Conservation (phyloP, 1,284 basidiomycete species). For the Jaminaea rosea region DNA sequence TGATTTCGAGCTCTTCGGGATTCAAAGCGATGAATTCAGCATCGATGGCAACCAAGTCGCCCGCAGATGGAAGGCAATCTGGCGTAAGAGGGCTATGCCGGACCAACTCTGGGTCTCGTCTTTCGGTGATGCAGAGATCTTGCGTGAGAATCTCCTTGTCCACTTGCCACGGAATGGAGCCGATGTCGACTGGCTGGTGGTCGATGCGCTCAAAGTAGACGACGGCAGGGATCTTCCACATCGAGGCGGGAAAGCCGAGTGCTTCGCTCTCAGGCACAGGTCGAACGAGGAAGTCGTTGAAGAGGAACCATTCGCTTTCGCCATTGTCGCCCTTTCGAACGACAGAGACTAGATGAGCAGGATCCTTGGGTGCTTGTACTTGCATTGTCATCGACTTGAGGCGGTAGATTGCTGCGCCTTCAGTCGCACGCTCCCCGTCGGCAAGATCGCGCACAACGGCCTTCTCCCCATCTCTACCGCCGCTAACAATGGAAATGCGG, state of each 20-base stretch:
- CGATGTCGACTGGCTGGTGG: conserved; percentile 58
- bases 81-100: conserved; percentile 65
- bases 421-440: conserved; percentile 1
- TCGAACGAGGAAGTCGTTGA: conserved; percentile 91
- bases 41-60: conserved; percentile 86
- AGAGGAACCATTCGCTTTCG: conserved; percentile 70
- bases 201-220: conserved; percentile 77
- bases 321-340: conserved; percentile 10
- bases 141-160: conserved; percentile 59
- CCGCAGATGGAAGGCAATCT: conserved; percentile 69
- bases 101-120: conserved; percentile 64
- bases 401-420: conserved; percentile 51
- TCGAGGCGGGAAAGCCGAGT: conserved; percentile 65
- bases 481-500: background rate
- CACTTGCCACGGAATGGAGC: conserved; percentile 54
- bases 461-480: background rate
- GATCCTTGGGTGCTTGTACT: conserved; percentile 65
- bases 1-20: conserved; percentile 86
- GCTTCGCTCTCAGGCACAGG: conserved; percentile 78
- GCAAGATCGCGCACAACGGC: background rate
- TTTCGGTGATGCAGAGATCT: conserved; percentile 63
- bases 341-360: conserved; percentile 59
- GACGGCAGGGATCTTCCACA: conserved; percentile 91
- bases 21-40: conserved; percentile 97
- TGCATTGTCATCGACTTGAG: conserved; percentile 63